These are phyloP conservation scores for Stygiomarasmius scandens DNA, from an alignment of 1,284 basidiomycete genomes.

Conservation along the genomic window DNA sequence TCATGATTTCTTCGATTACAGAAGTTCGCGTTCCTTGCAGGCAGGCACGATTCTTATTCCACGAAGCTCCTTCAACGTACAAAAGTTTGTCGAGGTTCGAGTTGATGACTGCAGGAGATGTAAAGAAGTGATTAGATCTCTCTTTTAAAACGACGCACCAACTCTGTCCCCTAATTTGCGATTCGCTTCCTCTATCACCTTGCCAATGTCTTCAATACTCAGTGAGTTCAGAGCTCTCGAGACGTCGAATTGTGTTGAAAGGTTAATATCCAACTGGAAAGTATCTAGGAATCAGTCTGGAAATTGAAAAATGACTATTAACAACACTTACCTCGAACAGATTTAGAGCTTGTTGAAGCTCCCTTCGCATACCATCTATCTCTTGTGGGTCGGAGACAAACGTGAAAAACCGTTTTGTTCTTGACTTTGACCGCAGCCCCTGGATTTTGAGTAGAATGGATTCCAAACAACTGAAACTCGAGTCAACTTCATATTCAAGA, in stretches of 20 bases:
- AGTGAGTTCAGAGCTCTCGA: background rate
- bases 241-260: background rate
- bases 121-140: background rate
- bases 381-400: constrained; percentile 2
- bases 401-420: background rate
- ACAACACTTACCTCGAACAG: constrained; percentile 2
- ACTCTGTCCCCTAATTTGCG: constrained; percentile 5
- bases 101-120: background rate
- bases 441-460: background rate
- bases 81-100: constrained; percentile 9
- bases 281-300: background rate
- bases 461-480: background rate
- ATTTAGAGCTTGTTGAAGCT: background rate
- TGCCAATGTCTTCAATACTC: background rate
- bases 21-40: constrained; percentile 18
- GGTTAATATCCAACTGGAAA: constrained; percentile 1
- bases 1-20: constrained; percentile 16
- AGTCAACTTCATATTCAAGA: background rate
- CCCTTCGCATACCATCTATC: background rate
- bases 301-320: background rate
- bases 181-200: constrained; percentile 3
- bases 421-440: background rate
- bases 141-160: background rate
- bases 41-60: constrained; percentile 13
- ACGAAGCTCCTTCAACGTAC: constrained; percentile 6